phyloP scores from a whole-genome alignment of 2,329 filamentous ascomycete species.

The Colletotrichum orbiculare region DNA sequence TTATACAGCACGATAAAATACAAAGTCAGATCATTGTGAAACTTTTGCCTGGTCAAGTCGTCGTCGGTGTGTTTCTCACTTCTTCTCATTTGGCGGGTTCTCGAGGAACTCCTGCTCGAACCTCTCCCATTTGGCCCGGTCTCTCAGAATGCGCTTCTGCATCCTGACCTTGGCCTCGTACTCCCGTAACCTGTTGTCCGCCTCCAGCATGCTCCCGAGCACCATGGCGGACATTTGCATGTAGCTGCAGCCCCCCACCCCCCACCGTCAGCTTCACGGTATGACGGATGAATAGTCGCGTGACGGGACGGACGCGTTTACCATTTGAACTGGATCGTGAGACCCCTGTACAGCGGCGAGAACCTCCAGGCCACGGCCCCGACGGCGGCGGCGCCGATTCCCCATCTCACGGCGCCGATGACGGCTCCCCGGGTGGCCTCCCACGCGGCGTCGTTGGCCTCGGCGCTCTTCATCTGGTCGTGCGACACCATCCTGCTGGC shows the following conservation, averaged over 20 bases:
- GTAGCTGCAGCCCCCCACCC: conserved; percentile 64
- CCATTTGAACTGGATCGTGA: conserved; percentile 84
- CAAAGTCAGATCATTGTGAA: conserved; percentile 12
- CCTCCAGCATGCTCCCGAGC: conserved; percentile 81
- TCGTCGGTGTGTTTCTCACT: conserved; percentile 13
- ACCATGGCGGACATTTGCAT: conserved; percentile 89
- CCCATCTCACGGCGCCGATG: conserved; percentile 78
- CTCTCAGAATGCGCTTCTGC: conserved; percentile 70
- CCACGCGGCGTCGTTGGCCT: conserved; percentile 77
- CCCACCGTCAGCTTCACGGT: conserved; percentile 14
- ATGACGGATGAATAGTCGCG: too few species aligned
- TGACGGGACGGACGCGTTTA: conserved; percentile 52
- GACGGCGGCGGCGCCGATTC: conserved; percentile 70
- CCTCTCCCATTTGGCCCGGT: conserved; percentile 75
- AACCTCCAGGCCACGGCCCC: conserved; percentile 71
- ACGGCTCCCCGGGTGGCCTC: conserved; percentile 76
- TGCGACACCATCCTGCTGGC: conserved; percentile 57
- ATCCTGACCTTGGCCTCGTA: conserved; percentile 75
- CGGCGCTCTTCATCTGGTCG: conserved; percentile 70
- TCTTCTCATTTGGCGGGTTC: conserved; percentile 49
- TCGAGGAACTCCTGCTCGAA: conserved; percentile 71
- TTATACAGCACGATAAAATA: conserved; percentile 28
- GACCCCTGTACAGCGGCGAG: conserved; percentile 77
- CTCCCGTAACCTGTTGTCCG: conserved; percentile 73
- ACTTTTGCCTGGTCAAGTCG: not conserved